Evolutionary conservation across 371 early-diverging fungal species (phyloP).

Genomic region (Neoconidiobolus thromboides): DNA sequence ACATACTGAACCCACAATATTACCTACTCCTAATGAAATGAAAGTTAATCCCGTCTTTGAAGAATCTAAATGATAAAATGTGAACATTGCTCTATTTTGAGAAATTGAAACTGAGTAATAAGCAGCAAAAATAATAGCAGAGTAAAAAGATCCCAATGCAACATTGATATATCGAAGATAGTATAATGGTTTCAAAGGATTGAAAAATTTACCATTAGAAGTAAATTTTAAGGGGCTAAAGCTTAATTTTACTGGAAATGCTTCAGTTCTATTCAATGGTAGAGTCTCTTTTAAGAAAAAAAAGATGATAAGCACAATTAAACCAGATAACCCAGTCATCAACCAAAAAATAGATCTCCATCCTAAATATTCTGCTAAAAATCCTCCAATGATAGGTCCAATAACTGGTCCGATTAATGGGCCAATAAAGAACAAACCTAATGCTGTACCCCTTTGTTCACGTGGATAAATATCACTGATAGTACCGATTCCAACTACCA

Average conservation of each 20-base stretch:
- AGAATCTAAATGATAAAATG: constrained; percentile 14
- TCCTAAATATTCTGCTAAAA: constrained; percentile 24
- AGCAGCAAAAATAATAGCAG: constrained; percentile 28
- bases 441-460: constrained; percentile 27
- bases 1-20: constrained; percentile 20
- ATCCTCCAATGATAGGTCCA: constrained; percentile 21
- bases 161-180: constrained; percentile 23
- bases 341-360: constrained; percentile 51
- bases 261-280: background rate
- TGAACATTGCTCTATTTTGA: constrained; percentile 14
- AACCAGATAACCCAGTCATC: constrained; percentile 15
- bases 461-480: constrained; percentile 25
- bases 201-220: background rate
- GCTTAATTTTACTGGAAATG: background rate
- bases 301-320: background rate
- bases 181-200: constrained; percentile 16
- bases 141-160: constrained; percentile 21
- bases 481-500: constrained; percentile 50
- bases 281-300: background rate
- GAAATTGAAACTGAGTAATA: constrained; percentile 24
- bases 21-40: constrained; percentile 22
- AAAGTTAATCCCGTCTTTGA: constrained; percentile 22
- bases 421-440: constrained; percentile 37
- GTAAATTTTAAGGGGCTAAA: background rate
- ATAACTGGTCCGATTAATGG: constrained; percentile 25